phyloP scores from a whole-genome alignment of 192 early-diverging fungal species.

The Backusella psychrophila region DNA sequence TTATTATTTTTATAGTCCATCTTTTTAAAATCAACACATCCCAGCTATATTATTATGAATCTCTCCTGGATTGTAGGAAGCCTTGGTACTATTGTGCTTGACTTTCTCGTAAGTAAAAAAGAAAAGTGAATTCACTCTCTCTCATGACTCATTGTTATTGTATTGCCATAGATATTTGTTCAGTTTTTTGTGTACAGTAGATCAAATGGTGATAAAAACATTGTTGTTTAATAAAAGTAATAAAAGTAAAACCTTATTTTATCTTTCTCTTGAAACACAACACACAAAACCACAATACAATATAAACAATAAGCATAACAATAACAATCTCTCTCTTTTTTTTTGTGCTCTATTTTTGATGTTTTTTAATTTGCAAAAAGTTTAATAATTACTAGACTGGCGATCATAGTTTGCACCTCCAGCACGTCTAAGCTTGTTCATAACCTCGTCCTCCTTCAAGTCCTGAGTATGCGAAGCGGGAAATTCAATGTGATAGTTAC shows the following conservation, averaged over 20 bases:
- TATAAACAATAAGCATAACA: background rate
- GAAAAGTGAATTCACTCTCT: background rate
- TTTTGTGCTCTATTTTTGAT: background rate
- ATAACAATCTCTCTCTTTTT: background rate
- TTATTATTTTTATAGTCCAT: constrained; percentile 52
- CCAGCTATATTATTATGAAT: constrained; percentile 64
- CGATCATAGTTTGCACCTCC: constrained; percentile 53
- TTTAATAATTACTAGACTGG: constrained; percentile 43
- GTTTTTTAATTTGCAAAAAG: background rate
- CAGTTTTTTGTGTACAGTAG: constrained; percentile 62
- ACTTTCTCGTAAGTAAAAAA: constrained; percentile 58
- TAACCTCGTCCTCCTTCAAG: constrained; percentile 58
- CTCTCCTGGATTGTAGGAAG: constrained; percentile 77
- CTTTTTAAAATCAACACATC: constrained; percentile 68
- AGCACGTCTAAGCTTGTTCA: constrained; percentile 66
- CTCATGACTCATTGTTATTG: background rate
- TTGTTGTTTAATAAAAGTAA: background rate
- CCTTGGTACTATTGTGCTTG: constrained; percentile 70
- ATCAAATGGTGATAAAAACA: background rate
- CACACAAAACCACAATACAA: background rate
- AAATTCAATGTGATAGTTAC: constrained; percentile 71
- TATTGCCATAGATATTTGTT: constrained; percentile 51
- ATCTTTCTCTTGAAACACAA: background rate
- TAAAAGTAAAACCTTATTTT: background rate
- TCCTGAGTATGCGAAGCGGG: constrained; percentile 57